These are phyloP conservation scores for Nannochloropsis salina DNA, from an alignment of 108 stramenopile species.

Conservation along the genomic window DNA sequence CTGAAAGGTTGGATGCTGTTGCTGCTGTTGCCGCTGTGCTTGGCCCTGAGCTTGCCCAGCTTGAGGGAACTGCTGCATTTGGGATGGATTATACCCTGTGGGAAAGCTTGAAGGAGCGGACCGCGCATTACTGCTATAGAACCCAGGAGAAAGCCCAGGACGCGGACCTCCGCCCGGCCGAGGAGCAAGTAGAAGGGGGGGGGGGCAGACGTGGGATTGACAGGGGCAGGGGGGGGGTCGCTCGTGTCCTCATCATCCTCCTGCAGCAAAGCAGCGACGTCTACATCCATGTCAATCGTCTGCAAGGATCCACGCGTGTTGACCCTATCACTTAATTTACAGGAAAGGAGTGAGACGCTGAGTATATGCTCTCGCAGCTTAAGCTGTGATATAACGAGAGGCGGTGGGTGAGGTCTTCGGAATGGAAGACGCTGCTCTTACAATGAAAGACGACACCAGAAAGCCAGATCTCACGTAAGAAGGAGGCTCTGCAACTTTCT, in stretches of 20 bases:
- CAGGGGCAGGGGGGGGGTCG: neutral
- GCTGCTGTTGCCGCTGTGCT: neutral
- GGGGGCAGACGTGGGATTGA: neutral
- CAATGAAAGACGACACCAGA: no score
- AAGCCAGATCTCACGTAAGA: no score
- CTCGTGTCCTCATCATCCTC: neutral
- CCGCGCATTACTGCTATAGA: neutral
- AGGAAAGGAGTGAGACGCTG: no score
- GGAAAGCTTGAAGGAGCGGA: no score
- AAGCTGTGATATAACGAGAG: no score
- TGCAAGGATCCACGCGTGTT: no score
- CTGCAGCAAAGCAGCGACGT: constrained; percentile 16
- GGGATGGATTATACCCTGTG: neutral
- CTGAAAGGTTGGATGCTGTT: neutral
- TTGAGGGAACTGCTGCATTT: neutral
- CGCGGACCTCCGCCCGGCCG: neutral
- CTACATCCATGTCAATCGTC: neutral
- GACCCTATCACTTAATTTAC: no score
- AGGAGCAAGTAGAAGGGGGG: neutral
- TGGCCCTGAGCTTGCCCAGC: neutral
- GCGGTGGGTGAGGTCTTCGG: no score
- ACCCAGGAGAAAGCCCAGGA: neutral
- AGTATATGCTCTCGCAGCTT: no score
- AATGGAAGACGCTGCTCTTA: no score
- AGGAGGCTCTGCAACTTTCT: no score